These are phyloP conservation scores for Osmanthus fragrans DNA, from an alignment of 257 asterid genomes.

Conservation along the genomic window DNA sequence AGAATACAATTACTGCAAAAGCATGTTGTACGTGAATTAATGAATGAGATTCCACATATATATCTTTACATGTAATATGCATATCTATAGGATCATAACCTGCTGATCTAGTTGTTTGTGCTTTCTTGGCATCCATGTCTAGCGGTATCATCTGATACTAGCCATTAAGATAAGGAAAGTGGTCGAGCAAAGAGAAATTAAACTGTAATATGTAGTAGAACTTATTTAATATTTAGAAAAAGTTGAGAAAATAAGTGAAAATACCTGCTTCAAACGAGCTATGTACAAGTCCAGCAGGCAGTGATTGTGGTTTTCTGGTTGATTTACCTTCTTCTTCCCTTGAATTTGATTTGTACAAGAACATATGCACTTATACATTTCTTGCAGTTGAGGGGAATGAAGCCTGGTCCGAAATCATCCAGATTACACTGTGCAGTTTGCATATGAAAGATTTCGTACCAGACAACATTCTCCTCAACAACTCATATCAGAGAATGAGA, in stretches of 20 bases:
- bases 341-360: background rate
- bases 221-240: background rate
- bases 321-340: background rate
- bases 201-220: background rate
- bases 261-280: background rate
- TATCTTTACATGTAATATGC: background rate
- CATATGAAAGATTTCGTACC: conserved; percentile 53
- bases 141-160: background rate
- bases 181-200: background rate
- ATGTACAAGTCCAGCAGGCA: background rate
- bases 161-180: background rate
- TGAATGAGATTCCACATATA: background rate
- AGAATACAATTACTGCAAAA: background rate
- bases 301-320: background rate
- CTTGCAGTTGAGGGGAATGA: conserved; percentile 66
- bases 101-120: background rate
- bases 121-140: background rate
- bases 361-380: background rate
- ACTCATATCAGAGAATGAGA: background rate
- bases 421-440: background rate
- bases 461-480: conserved; percentile 73
- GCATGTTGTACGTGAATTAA: background rate
- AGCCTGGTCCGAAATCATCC: conserved; percentile 77
- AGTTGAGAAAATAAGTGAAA: background rate
- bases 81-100: background rate